These are phyloP conservation scores for Chrysanthemum makinoi DNA, from an alignment of 129 eudicot species.

Conservation along the genomic window DNA sequence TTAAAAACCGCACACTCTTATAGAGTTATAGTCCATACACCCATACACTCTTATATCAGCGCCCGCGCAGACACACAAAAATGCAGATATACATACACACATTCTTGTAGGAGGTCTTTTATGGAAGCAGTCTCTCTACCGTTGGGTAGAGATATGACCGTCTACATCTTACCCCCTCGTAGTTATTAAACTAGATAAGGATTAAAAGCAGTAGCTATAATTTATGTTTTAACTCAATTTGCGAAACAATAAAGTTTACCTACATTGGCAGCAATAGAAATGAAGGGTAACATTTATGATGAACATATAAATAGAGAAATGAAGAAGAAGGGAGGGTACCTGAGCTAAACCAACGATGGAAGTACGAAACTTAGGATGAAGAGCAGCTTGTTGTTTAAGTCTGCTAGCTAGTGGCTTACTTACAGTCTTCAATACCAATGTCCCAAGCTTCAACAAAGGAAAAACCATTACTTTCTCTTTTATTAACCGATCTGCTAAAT, in stretches of 20 bases:
- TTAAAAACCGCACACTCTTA: not conserved
- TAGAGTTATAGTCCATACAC: too few species aligned
- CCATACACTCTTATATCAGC: too few species aligned
- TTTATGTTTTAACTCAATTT: not conserved
- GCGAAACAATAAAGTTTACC: not conserved
- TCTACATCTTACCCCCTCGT: not conserved
- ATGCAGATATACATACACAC: too few species aligned
- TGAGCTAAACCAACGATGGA: slow-evolving; percentile 74
- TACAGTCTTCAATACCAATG: slow-evolving; percentile 69
- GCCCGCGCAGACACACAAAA: too few species aligned
- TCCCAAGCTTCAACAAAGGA: slow-evolving; percentile 83
- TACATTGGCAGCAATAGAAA: too few species aligned
- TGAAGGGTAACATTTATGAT: too few species aligned
- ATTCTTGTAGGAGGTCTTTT: too few species aligned
- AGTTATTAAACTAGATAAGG: not conserved
- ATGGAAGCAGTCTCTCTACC: too few species aligned
- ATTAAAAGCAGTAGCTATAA: not conserved
- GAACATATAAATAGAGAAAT: not conserved
- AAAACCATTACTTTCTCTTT: slow-evolving; percentile 38
- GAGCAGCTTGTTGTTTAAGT: slow-evolving; percentile 70
- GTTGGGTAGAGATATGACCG: not conserved
- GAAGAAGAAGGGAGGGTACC: slow-evolving; percentile 36
- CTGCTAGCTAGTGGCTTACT: slow-evolving; percentile 88
- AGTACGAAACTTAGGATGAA: slow-evolving; percentile 73
- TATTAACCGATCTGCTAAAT: not conserved